Percentiles rank a stretch among this genome's conserved stretches.
Evolutionary conservation across 2,329 filamentous ascomycete species (phyloP).

Genomic region (Peltaster fructicola): DNA sequence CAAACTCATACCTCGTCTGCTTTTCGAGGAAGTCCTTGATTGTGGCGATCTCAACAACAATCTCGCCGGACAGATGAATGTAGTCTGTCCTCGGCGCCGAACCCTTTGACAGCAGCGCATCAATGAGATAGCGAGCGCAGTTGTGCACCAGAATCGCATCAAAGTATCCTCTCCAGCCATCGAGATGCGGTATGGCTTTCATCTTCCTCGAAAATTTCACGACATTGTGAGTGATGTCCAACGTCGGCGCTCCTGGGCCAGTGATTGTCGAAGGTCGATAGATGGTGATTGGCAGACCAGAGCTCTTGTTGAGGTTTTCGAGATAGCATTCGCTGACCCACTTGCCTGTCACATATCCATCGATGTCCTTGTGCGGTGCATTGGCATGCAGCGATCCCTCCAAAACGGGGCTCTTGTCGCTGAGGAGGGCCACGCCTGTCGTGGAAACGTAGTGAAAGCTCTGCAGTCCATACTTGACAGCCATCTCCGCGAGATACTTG

Average conservation of each 20-base stretch:
- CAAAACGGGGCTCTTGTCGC: too few species aligned
- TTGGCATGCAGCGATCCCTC: neutral
- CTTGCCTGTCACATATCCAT: conserved; percentile 2
- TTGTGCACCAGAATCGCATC: too few species aligned
- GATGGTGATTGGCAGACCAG: neutral
- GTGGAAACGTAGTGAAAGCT: conserved; percentile 6
- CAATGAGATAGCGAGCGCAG: too few species aligned
- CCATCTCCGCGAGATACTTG: conserved; percentile 1
- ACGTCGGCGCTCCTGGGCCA: neutral
- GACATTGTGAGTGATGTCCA: conserved; percentile 1
- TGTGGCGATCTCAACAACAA: too few species aligned
- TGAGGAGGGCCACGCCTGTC: too few species aligned
- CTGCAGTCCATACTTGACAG: conserved; percentile 1
- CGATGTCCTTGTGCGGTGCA: conserved; percentile 1
- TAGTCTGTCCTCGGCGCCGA: too few species aligned
- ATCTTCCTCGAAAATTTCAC: neutral
- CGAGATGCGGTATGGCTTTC: conserved; percentile 1
- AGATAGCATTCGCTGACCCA: conserved; percentile 2
- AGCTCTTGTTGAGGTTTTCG: neutral
- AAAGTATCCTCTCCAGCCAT: too few species aligned
- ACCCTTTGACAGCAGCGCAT: too few species aligned
- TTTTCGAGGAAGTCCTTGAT: too few species aligned
- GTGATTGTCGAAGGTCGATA: conserved; percentile 2
- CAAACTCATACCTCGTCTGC: too few species aligned
- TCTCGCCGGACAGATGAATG: too few species aligned